Evolutionary conservation across 352 stramenopile genomes (phyloP).

Genomic region (Phytophthora citricola): DNA sequence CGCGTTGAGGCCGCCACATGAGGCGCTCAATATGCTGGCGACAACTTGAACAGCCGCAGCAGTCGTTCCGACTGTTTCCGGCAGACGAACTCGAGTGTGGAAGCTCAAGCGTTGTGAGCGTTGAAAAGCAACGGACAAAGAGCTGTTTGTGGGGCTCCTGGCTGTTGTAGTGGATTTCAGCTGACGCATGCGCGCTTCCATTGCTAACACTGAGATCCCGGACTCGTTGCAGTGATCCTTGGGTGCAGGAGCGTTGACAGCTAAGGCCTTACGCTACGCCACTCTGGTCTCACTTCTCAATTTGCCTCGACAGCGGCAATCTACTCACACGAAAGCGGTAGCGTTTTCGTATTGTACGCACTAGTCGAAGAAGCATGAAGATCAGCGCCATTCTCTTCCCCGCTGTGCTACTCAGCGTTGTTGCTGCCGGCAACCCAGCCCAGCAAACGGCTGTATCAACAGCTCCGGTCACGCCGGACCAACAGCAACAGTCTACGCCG

Average conservation of each 20-base stretch:
- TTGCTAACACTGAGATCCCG: background rate
- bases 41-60: constrained; percentile 12
- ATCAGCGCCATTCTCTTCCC: constrained; percentile 25
- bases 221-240: background rate
- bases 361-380: constrained; percentile 27
- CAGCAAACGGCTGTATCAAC: constrained; percentile 13
- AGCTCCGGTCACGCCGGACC: constrained; percentile 1
- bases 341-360: constrained; percentile 18
- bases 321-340: constrained; percentile 13
- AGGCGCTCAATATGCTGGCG: constrained; percentile 5
- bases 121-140: constrained; percentile 16
- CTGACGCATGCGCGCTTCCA: constrained; percentile 4
- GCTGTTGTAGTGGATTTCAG: constrained; percentile 28
- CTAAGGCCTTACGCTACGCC: background rate
- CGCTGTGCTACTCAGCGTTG: constrained; percentile 16
- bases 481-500: constrained; percentile 5
- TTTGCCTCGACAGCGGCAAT: constrained; percentile 21
- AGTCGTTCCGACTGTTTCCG: constrained; percentile 10
- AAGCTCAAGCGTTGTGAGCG: constrained; percentile 5
- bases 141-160: constrained; percentile 9
- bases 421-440: constrained; percentile 11
- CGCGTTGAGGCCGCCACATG: constrained; percentile 7
- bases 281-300: constrained; percentile 26
- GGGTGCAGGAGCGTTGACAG: background rate
- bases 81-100: constrained; percentile 1